phyloP scores from a whole-genome alignment of 495 filamentous ascomycete species.

The Usnea hakonensis region DNA sequence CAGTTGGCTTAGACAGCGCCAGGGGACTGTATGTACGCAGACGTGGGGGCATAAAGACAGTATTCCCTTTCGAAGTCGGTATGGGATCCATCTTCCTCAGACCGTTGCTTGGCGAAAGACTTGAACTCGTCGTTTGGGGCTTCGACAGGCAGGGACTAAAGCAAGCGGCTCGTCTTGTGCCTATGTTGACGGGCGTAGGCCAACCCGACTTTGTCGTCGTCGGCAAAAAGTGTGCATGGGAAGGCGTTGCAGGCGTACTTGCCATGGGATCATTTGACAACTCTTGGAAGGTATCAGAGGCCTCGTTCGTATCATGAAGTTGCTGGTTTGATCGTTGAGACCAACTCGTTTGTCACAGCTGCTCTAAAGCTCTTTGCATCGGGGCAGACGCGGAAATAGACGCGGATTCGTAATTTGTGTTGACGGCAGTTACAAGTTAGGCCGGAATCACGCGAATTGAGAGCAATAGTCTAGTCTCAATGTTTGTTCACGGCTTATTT shows the following conservation, averaged over 20 bases:
- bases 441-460: slow-evolving; percentile 1
- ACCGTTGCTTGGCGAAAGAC: slow-evolving; percentile 35
- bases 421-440: not conserved
- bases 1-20: slow-evolving; percentile 10
- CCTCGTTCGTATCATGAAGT: slow-evolving; percentile 30
- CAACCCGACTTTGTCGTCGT: slow-evolving; percentile 51
- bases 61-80: slow-evolving; percentile 28
- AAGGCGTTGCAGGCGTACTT: slow-evolving; percentile 45
- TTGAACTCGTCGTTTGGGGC: slow-evolving; percentile 53
- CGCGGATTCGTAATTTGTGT: not conserved
- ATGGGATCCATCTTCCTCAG: slow-evolving; percentile 44
- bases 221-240: slow-evolving; percentile 38
- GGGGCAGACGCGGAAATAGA: not conserved
- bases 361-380: not conserved
- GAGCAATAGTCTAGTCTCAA: not conserved
- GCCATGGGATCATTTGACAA: slow-evolving; percentile 51
- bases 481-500: not conserved
- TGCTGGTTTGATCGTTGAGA: slow-evolving; percentile 1
- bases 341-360: not conserved
- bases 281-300: slow-evolving; percentile 42
- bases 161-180: slow-evolving; percentile 49
- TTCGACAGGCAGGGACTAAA: slow-evolving; percentile 37
- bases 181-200: slow-evolving; percentile 50
- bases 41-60: slow-evolving; percentile 14
- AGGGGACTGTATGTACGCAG: slow-evolving; percentile 23